A percentile compares a stretch with the other conserved stretches of the same genome.
These are phyloP conservation scores for Microsporum audouinii DNA, from an alignment of 2,329 filamentous ascomycete genomes.

Conservation along the genomic window DNA sequence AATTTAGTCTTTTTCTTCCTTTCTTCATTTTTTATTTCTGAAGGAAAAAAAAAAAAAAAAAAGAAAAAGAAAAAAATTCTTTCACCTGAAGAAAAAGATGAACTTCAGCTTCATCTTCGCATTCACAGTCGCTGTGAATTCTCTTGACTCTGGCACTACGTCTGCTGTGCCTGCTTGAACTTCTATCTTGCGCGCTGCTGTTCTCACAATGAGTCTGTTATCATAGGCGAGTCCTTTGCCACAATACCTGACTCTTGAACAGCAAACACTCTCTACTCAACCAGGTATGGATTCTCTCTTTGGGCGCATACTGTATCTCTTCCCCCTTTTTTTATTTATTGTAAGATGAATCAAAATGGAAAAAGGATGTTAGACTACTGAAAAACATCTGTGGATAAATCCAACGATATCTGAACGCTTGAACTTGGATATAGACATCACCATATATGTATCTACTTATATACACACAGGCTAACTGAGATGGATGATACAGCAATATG, in stretches of 20 bases:
- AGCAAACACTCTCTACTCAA: background rate
- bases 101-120: background rate
- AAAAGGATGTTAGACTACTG: slow-evolving; percentile 40
- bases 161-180: background rate
- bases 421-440: background rate
- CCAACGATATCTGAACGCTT: slow-evolving; percentile 14
- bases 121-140: background rate
- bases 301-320: background rate
- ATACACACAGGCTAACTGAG: background rate
- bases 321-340: background rate
- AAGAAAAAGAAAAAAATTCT: background rate
- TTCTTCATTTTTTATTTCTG: background rate
- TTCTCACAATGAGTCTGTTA: background rate
- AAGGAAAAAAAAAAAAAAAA: background rate
- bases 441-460: background rate
- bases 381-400: slow-evolving; percentile 33
- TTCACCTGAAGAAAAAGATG: background rate
- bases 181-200: background rate
- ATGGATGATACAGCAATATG: slow-evolving; percentile 34
- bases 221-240: background rate
- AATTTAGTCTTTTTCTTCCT: background rate
- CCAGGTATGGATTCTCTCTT: background rate
- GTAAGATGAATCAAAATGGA: background rate
- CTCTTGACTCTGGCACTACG: background rate
- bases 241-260: background rate